A percentile compares a stretch with the other conserved stretches of the same genome.
phyloP scores from a whole-genome alignment of 352 stramenopile species.

The Globisporangium cylindrosporum region DNA sequence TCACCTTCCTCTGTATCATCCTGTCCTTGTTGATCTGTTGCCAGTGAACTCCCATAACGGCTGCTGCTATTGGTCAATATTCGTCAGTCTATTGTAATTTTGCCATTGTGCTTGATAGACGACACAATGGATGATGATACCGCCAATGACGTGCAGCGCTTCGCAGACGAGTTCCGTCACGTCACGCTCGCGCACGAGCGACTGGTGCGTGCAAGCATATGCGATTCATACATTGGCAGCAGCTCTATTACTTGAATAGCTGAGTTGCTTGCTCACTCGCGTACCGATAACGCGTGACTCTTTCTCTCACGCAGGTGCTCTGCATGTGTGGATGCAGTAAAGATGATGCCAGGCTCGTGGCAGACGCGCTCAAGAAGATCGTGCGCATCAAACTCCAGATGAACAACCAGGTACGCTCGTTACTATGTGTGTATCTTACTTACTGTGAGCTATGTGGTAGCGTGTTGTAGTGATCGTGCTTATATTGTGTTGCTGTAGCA shows the following conservation, averaged over 20 bases:
- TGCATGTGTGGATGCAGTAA: slow-evolving; percentile 36
- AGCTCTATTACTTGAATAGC: neutral
- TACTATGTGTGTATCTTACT: neutral
- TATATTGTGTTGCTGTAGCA: slow-evolving; percentile 24
- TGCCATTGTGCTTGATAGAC: neutral
- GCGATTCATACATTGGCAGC: neutral
- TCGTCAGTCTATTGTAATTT: neutral
- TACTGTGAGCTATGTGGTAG: no score
- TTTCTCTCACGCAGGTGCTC: slow-evolving; percentile 32
- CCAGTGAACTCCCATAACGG: neutral
- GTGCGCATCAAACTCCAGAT: slow-evolving; percentile 54
- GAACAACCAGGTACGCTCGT: slow-evolving; percentile 26
- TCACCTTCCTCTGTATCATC: neutral
- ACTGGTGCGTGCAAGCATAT: slow-evolving; percentile 24
- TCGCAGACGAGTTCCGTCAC: slow-evolving; percentile 18
- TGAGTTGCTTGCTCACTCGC: neutral
- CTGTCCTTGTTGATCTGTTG: neutral
- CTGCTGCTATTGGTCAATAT: slow-evolving; percentile 11
- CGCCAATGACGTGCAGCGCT: slow-evolving; percentile 5
- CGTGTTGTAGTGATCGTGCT: neutral
- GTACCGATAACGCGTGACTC: neutral
- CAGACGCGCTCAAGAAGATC: slow-evolving; percentile 41
- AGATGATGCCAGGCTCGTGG: slow-evolving; percentile 23
- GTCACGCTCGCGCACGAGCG: slow-evolving; percentile 36
- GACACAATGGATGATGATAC: neutral